Evolutionary conservation across 1,139 yeast species (phyloP).

Genomic region (Keqinozyma sinolaborantium): DNA sequence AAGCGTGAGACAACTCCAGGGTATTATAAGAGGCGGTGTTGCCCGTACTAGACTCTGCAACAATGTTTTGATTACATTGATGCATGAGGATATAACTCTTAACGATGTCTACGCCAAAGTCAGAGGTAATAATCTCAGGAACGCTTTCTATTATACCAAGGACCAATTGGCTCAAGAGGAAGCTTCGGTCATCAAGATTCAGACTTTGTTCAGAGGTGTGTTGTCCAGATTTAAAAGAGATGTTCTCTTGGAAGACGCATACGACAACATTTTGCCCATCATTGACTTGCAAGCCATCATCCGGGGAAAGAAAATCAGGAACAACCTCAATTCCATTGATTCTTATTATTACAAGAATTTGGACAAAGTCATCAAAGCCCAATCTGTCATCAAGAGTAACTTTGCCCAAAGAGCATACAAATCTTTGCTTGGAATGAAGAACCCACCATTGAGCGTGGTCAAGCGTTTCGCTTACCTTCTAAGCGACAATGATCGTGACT

Average conservation of each 20-base stretch:
- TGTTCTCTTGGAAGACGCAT: conserved; percentile 49
- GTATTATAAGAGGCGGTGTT: conserved; percentile 51
- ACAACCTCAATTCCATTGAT: conserved; percentile 33
- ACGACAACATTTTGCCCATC: conserved; percentile 36
- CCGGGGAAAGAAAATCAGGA: conserved; percentile 45
- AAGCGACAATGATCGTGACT: conserved; percentile 72
- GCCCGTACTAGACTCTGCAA: conserved; percentile 45
- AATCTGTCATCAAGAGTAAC: conserved; percentile 67
- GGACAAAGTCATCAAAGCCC: conserved; percentile 63
- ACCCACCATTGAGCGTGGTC: conserved; percentile 78
- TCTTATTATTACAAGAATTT: conserved; percentile 54
- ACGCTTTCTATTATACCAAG: conserved; percentile 17
- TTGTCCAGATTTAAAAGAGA: conserved; percentile 50
- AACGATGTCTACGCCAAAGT: conserved; percentile 40
- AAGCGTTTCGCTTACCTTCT: conserved; percentile 73
- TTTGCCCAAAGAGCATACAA: conserved; percentile 73
- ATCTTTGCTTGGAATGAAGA: conserved; percentile 61
- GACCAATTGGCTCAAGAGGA: conserved; percentile 18
- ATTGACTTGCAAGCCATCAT: conserved; percentile 46
- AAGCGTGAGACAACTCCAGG: conserved; percentile 39
- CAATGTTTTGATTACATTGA: conserved; percentile 38
- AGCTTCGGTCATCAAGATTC: conserved; percentile 25
- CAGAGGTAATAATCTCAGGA: conserved; percentile 42
- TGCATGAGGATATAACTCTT: conserved; percentile 35
- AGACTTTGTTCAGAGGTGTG: conserved; percentile 42